Evolutionary conservation across 2,329 filamentous ascomycete genomes (phyloP), one percentile per base, ranked within the genome.

Genomic region (Didymella arachidicola): DNA sequence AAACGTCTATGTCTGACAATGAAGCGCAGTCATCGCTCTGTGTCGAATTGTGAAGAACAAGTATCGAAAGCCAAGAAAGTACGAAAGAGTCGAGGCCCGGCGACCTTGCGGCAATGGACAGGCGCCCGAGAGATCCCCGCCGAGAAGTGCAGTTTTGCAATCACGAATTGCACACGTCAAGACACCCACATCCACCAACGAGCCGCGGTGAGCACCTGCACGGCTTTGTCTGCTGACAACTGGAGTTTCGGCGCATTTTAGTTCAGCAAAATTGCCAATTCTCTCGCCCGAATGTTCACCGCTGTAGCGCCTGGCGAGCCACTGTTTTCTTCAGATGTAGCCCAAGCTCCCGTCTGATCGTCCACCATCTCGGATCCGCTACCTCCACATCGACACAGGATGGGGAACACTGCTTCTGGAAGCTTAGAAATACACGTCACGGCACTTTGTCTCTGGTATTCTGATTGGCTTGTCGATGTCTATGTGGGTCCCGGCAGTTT

Each of bases 391-490:
- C 16, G 27, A 49, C 43, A 46, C 3, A 50, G 50, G 34, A 46
- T 22, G 45, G 51, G 47, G 41, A 42, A 51, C 25, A 18, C 38
- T 41, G n/a, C 41, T 51, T 52, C 39, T 55, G 36, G 46, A 48
- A 48, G 57, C 51, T 60, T 54, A 60, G 52, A 55, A 60, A 60
- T 60, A 42, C 42, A 52, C 38, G 30, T 32, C 18, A 57, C 39
- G 50, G 32, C 50, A 59, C 16, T 50, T 50, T 10, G 14, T 11
- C 16, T 41, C 2, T 11, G 18, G n/a, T 26, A 8, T 16, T 4
- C 7, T 45, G 36, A 53, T 59, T 59, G 56, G 56, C 26, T 45
- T 8, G 10, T n/a, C 39, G 2, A 11, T 18, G 30, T 11, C 22
- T 44, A 41, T 43, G 55, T 53, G 55, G 55, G 55, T 42, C 46